Conservation (phyloP, 768 basidiomycete species). For the Naganishia vaughanmartiniae region DNA sequence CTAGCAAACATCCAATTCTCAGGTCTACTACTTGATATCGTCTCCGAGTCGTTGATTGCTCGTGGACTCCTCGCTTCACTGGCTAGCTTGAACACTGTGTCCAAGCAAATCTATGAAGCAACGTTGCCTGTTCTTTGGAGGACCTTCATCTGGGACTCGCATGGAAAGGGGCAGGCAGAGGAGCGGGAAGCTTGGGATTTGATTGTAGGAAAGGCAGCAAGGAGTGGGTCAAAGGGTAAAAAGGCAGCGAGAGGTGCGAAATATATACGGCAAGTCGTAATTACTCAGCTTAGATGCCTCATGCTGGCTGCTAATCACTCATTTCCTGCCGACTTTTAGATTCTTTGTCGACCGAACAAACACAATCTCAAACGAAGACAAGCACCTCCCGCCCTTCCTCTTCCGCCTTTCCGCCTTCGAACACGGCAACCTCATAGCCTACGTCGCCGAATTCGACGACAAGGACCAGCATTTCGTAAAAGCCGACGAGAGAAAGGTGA, state of each 20-base stretch:
- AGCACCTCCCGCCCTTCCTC: not conserved
- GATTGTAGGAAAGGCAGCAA: not conserved
- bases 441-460: constrained; percentile 5
- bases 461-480: not conserved
- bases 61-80: not conserved
- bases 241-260: not conserved
- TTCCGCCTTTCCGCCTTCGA: not conserved
- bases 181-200: not conserved
- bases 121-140: not conserved
- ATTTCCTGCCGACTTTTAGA: not conserved
- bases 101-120: not conserved
- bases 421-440: constrained; percentile 2
- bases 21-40: not conserved
- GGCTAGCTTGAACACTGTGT: not conserved
- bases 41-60: constrained; percentile 6
- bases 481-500: not conserved
- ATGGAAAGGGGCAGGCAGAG: not conserved
- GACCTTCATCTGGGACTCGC: constrained; percentile 11
- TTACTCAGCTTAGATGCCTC: not conserved
- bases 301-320: not conserved
- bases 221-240: no score
- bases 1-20: no score
- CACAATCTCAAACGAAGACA: not conserved
- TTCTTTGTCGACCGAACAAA: constrained; percentile 5
- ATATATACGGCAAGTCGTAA: constrained; percentile 1